Conservation (phyloP, 306 rosid genomes). For the Corylus avellana region DNA sequence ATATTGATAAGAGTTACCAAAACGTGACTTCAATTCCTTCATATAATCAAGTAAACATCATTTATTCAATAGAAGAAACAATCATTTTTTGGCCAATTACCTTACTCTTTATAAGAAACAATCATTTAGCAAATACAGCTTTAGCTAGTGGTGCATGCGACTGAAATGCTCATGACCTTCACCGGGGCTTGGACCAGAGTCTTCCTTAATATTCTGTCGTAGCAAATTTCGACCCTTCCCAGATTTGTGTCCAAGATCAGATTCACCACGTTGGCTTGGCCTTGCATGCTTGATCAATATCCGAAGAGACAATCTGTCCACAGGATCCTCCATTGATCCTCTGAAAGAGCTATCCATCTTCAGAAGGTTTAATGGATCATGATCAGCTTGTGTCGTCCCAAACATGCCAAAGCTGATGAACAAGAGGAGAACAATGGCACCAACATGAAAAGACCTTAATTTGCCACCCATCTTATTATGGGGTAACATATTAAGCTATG, state of each 20-base stretch:
- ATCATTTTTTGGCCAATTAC: no score
- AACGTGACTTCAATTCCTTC: no score
- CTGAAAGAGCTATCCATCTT: not conserved
- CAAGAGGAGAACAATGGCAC: constrained; percentile 15
- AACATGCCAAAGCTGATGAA: constrained; percentile 16
- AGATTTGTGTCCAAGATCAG: constrained; percentile 29
- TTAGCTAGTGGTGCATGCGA: not conserved
- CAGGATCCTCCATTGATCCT: not conserved
- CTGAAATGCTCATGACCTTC: constrained; percentile 23
- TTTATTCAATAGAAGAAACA: no score
- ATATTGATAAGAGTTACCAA: no score
- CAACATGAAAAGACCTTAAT: not conserved
- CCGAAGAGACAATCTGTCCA: constrained; percentile 20
- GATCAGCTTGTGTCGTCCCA: constrained; percentile 20
- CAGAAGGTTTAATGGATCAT: constrained; percentile 19
- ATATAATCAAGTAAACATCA: no score
- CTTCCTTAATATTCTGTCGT: not conserved
- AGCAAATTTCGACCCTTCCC: not conserved
- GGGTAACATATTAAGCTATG: not conserved
- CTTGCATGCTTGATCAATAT: constrained; percentile 42
- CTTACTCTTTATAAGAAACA: no score
- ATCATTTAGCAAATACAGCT: not conserved
- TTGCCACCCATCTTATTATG: constrained; percentile 23
- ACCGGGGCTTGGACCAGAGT: constrained; percentile 45
- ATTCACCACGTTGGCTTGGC: constrained; percentile 48